Evolutionary conservation across 352 stramenopile species (phyloP).

Genomic region (Thalassiosira livingstoniorum): DNA sequence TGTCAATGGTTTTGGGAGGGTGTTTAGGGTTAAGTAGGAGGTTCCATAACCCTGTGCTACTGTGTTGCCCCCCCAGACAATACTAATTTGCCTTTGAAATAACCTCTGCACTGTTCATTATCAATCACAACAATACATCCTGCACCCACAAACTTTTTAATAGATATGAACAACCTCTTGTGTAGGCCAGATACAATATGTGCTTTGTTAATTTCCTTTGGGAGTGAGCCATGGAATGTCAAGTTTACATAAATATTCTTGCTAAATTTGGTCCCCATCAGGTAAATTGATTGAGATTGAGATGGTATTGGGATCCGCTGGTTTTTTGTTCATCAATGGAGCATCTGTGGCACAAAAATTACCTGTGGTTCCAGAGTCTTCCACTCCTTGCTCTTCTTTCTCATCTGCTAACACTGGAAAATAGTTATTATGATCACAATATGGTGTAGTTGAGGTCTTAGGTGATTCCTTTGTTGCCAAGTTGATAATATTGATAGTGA

Average conservation of each 20-base stretch:
- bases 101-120: constrained; percentile 1
- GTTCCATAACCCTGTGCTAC: background rate
- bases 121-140: constrained; percentile 44
- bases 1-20: background rate
- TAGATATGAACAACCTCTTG: constrained; percentile 9
- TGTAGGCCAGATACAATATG: constrained; percentile 38
- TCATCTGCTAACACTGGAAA: too few species aligned
- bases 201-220: constrained; percentile 6
- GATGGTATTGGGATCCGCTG: constrained; percentile 17
- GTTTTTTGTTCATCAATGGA: constrained; percentile 13
- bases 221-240: constrained; percentile 38
- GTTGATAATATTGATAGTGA: background rate
- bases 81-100: constrained; percentile 20
- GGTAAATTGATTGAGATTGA: constrained; percentile 22
- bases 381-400: too few species aligned
- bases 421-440: background rate
- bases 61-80: constrained; percentile 1
- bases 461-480: background rate
- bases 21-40: background rate
- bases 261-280: constrained; percentile 11
- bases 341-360: constrained; percentile 35
- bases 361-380: constrained; percentile 11
- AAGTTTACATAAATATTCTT: constrained; percentile 37
- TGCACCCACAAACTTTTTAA: constrained; percentile 28
- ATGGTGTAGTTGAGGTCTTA: background rate